A percentile compares a stretch with the other conserved stretches of the same genome.
These are phyloP conservation scores for Diaporthe nobilis DNA, from an alignment of 2,329 filamentous ascomycete genomes.

Conservation along the genomic window DNA sequence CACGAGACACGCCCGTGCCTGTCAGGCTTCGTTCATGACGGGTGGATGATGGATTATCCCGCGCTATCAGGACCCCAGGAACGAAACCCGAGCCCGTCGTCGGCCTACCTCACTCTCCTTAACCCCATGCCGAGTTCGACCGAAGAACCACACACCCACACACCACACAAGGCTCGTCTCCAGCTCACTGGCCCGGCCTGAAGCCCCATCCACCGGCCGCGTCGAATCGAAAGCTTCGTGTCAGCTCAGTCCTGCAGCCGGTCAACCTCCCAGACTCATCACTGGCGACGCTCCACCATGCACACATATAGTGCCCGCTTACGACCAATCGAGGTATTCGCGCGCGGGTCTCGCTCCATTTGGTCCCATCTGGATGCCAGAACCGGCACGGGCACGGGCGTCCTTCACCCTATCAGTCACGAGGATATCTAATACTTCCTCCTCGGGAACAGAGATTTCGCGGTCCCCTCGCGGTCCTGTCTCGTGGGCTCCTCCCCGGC, in stretches of 20 bases:
- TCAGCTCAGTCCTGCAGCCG: slow-evolving; percentile 42
- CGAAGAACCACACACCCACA: slow-evolving; percentile 23
- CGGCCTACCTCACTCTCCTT: slow-evolving; percentile 13
- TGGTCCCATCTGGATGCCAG: slow-evolving; percentile 12
- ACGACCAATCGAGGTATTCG: slow-evolving; percentile 26
- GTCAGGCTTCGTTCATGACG: slow-evolving; percentile 15
- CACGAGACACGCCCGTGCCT: slow-evolving; percentile 14
- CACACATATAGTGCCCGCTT: not conserved
- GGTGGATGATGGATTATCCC: slow-evolving; percentile 25
- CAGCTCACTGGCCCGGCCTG: slow-evolving; percentile 37
- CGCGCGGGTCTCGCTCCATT: slow-evolving; percentile 21
- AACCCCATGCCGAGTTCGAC: slow-evolving; percentile 23
- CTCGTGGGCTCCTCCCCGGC: slow-evolving; percentile 17
- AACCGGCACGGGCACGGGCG: slow-evolving; percentile 21
- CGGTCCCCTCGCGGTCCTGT: not conserved
- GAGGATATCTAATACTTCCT: slow-evolving; percentile 12
- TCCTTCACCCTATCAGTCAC: slow-evolving; percentile 33
- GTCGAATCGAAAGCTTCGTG: slow-evolving; percentile 38
- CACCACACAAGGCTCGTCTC: slow-evolving; percentile 12
- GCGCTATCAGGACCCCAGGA: slow-evolving; percentile 16
- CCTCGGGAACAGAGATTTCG: slow-evolving; percentile 24
- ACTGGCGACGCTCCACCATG: slow-evolving; percentile 58
- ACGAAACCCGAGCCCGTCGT: slow-evolving; percentile 30
- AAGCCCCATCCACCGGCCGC: slow-evolving; percentile 29
- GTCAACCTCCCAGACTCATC: slow-evolving; percentile 44